Evolutionary conservation across 225 moss, liverwort and hornwort genomes (phyloP).

Genomic region (Neckera pumila): DNA sequence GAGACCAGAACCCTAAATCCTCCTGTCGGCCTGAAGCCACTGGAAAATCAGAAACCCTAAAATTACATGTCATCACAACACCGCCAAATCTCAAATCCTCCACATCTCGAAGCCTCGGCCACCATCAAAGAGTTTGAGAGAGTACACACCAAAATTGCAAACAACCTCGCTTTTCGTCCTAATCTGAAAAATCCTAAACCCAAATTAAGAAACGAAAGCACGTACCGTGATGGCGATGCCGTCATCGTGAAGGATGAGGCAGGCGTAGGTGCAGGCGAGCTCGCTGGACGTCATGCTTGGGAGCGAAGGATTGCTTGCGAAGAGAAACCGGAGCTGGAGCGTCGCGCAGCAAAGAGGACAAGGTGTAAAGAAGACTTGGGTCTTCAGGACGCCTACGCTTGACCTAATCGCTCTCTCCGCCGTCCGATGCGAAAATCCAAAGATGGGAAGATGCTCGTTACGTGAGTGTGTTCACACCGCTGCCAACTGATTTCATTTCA

Average conservation of each 20-base stretch:
- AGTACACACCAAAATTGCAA: background rate
- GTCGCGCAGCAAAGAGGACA: background rate
- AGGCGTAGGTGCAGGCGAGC: slow-evolving; percentile 73
- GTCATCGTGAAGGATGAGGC: slow-evolving; percentile 77
- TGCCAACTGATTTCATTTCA: background rate
- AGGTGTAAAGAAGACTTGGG: rapidly evolving
- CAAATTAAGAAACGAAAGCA: background rate
- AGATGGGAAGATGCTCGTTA: rapidly evolving
- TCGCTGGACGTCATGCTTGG: slow-evolving; percentile 55
- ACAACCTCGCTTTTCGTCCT: background rate
- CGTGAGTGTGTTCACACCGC: background rate
- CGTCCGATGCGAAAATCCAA: background rate
- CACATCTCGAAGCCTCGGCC: background rate
- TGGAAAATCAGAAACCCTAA: background rate
- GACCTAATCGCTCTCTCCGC: background rate
- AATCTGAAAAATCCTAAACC: background rate
- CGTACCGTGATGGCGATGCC: slow-evolving; percentile 74
- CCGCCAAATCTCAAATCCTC: background rate
- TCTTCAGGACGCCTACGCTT: background rate
- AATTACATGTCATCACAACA: background rate
- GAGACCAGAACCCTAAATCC: background rate
- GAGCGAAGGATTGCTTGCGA: background rate
- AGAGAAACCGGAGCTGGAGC: background rate
- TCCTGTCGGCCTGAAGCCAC: too few species aligned
- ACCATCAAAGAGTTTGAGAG: background rate